Evolutionary conservation across 176 grass and related monocot genomes (phyloP), one percentile per base, ranked within the genome.

Genomic region (Melocanna baccifera): DNA sequence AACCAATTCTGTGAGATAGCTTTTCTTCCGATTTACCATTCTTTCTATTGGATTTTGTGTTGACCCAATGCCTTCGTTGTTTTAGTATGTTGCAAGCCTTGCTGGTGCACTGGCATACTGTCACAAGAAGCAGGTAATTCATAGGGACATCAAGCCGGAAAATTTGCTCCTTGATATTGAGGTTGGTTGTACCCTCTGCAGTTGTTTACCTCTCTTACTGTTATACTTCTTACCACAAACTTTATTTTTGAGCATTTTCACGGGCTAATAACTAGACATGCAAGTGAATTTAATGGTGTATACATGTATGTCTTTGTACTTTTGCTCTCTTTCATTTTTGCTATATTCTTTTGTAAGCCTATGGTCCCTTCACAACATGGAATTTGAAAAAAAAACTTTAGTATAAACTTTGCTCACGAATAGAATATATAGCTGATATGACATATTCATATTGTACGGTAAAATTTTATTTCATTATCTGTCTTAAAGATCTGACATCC

Each of bases 121-220:
- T 83, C 96, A 98, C 87, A 92, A 94, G 86, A 98, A 98, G 83
- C 88, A 90, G 86, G 87, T 96, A 68, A 98, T 98, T 40, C 93
- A 98, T 55, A 90, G 96, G 80, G 96, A 96, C 77, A 98, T 98
- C 89, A 98, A 96, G 73, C 93, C 96, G 29, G 93, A 98, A 80
- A 98, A 98, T 88, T 83, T 98, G 59, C 79, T 98, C 47, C 89
- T 98, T 14, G 96, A 98, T 84, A 75, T 95, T 16, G 91, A 98
- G 86, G 93, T 96, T 81, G 6, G 53, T 77, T 87, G 53, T 69
- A 47, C 23, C 68, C 30, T 43, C 26, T 78, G 58, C 39, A 73
- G 7, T 78, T 70, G 28, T 48, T 13, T 36, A 15, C 18, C 69
- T 50, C 66, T 57, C 57, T 19, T 15, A 32, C 63, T 50, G 56